Evolutionary conservation across 768 basidiomycete genomes (phyloP), one percentile per base, ranked within the genome.

Genomic region (Phlegmacium glaucopus): DNA sequence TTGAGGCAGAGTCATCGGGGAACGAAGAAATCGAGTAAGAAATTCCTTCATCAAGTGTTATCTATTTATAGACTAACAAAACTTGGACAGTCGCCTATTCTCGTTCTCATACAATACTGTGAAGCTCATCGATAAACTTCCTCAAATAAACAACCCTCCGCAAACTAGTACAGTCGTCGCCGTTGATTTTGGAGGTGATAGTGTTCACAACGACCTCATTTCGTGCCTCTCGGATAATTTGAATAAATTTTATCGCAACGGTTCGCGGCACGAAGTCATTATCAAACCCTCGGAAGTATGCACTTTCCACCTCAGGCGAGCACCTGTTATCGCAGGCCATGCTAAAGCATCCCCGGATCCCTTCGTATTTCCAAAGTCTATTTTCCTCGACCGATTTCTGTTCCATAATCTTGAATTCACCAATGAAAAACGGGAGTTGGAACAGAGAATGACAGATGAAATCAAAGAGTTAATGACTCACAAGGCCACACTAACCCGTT

Each of bases 301-400:
- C 34, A 71, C 76, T 0, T 88, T 88, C 59, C 71, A 80, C 26
- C 59, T 77, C 26, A 64, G 49, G 18, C 59, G 63, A 22, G 34
- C 44, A 13, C 42, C 54, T 2, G 37, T 45, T 30, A 48, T 42
- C 6, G 26, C 60, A 10, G 44, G 53, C 9, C 28, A 58, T 9
- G 37, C 58, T 18, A 68, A 64, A 50, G 48, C 64, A 2, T 54
- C 64, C 2, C 53, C 62, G 1, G 71, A 75, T 32, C 66, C 69
- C 2, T 83, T 90, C 53, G 62, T 60, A 11, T 92, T 77, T 54
- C 88, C 89, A 2, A 78, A 76, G 53, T 68, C 71, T 15, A 69
- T 92, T 39, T 89, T 80, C 60, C 68, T 91, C 39, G 90, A 92
- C 58, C 79, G 82, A 42, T 92, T 89, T 54, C 53, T 90, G 52